phyloP scores from a whole-genome alignment of 495 filamentous ascomycete genomes.

The Massariosphaeria phaeospora region DNA sequence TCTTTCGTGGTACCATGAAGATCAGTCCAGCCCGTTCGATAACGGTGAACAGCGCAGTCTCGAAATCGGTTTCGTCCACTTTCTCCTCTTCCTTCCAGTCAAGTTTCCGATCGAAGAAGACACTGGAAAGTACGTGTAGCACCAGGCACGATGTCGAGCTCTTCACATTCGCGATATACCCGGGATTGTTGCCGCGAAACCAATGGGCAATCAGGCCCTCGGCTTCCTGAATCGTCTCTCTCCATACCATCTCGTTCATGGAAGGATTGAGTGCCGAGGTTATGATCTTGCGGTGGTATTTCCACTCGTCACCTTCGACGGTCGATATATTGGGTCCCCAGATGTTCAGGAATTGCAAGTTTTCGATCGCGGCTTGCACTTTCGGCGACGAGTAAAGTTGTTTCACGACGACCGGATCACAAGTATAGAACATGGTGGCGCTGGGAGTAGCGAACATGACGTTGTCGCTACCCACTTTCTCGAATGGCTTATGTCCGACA shows the following conservation, averaged over 20 bases:
- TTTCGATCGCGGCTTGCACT: background rate
- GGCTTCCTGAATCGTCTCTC: background rate
- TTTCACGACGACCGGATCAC: background rate
- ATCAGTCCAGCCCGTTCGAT: background rate
- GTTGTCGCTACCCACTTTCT: background rate
- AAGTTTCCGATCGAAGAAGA: background rate
- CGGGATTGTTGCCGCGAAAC: background rate
- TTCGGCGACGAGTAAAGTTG: background rate
- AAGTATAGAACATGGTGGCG: background rate
- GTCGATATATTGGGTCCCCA: background rate
- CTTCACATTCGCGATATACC: background rate
- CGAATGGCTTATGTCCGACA: background rate
- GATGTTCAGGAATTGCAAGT: background rate
- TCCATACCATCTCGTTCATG: background rate
- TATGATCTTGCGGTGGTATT: background rate
- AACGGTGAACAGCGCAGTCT: background rate
- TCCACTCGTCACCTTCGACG: background rate
- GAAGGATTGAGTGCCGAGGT: background rate
- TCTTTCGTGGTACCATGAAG: background rate
- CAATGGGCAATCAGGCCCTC: background rate
- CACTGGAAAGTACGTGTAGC: background rate
- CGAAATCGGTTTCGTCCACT: background rate
- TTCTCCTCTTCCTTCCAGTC: background rate
- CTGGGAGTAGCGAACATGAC: background rate
- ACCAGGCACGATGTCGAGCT: background rate